Evolutionary conservation across 805 yeast genomes (phyloP), one percentile per base, ranked within the genome.

Genomic region (Candida palmyrensis): DNA sequence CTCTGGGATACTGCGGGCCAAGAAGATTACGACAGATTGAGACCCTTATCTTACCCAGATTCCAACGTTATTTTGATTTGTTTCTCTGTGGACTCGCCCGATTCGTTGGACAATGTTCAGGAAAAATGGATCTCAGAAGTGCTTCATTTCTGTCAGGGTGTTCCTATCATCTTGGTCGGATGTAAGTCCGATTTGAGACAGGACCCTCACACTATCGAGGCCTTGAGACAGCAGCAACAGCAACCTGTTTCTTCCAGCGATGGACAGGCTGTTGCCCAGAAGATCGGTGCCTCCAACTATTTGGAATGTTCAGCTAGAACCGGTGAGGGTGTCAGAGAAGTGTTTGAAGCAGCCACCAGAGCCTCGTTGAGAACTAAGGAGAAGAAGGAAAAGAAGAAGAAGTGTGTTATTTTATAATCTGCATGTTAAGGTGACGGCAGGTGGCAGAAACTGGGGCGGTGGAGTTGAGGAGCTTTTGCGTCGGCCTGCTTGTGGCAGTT

Each of bases 1-100:
- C 71, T 88, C 47, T 88, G 96, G 96, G 96, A 88, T 87, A 88
- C 96, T 47, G 96, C 97, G 36, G 97, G 97, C 45, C 97, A 88
- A 75, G 97, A 88, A 71, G 97, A 89, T 69, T 88, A 88, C 58
- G 96, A 87, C 62, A 83, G 96, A 63, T 71, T 86, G 49, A 82
- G 95, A 66, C 95, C 96, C 27, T 69, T 86, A 44, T 81, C 90
- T 10, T 88, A 88, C 63, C 96, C 96, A 41, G 95, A 88, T 59
- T 82, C 95, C 25, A 84, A 86, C 57, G 96, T 88, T 42, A 83
- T 88, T 40, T 73, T 88, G 55, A 86, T 88, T 51, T 88, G 96
- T 73, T 88, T 87, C 69, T 79, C 95, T 13, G 75, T 88, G 43
- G 95, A 86, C 56, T 73, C 88, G 26, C 96, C 96, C 47, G 96